Evolutionary conservation across 2,329 filamentous ascomycete species (phyloP).

Genomic region (Ophiostoma novo-ulmi): DNA sequence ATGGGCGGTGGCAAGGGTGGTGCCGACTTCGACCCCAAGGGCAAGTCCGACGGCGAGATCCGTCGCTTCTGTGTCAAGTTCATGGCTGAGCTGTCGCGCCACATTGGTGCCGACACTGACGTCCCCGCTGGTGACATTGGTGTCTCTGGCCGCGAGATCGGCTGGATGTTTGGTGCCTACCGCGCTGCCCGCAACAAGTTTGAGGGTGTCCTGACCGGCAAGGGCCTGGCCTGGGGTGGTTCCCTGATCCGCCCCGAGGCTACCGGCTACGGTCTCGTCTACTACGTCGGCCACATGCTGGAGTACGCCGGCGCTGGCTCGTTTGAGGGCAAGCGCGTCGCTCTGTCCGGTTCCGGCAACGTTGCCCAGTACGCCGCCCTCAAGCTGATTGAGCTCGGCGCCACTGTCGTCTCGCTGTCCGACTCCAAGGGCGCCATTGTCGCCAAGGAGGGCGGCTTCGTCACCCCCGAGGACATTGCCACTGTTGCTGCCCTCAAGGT

Average conservation of each 20-base stretch:
- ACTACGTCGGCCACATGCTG: conserved; percentile 96
- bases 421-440: conserved; percentile 85
- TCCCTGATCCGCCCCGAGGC: conserved; percentile 90
- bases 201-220: conserved; percentile 94
- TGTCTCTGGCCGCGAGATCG: conserved; percentile 85
- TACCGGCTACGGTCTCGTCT: conserved; percentile 92
- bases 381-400: conserved; percentile 94
- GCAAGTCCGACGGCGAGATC: conserved; percentile 96
- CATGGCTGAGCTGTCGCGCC: conserved; percentile 91
- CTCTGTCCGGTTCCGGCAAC: conserved; percentile 95
- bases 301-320: conserved; percentile 79
- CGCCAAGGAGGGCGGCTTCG: conserved; percentile 59
- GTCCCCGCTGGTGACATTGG: conserved; percentile 97
- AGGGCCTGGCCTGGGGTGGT: conserved; percentile 90
- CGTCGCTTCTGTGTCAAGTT: conserved; percentile 93
- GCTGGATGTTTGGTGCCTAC: conserved; percentile 93
- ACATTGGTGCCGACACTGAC: conserved; percentile 94
- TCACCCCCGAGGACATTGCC: conserved; percentile 74
- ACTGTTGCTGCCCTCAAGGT: conserved; percentile 82
- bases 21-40: conserved; percentile 98
- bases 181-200: conserved; percentile 81
- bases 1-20: conserved; percentile 98
- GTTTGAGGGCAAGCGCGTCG: conserved; percentile 87
- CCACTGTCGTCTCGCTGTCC: conserved; percentile 84
- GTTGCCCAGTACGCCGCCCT: conserved; percentile 96